Percentiles rank a stretch among this genome's conserved stretches.
Evolutionary conservation across 495 filamentous ascomycete species (phyloP).

Genomic region (Penicillium steckii): DNA sequence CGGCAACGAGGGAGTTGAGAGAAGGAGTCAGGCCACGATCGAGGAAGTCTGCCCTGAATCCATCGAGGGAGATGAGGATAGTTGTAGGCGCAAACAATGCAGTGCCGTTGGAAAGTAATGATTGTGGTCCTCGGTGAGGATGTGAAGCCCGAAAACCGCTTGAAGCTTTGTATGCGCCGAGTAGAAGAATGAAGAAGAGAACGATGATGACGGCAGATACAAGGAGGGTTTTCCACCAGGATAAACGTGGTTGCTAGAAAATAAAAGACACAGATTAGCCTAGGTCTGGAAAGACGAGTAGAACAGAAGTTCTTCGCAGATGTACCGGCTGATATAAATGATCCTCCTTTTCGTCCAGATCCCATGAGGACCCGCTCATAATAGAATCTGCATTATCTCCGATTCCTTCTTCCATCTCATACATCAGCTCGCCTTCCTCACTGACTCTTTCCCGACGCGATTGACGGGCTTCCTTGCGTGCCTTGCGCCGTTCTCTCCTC

Average conservation of each 20-base stretch:
- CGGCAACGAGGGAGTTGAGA: constrained; percentile 72
- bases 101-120: constrained; percentile 60
- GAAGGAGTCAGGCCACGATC: constrained; percentile 78
- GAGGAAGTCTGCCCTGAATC: constrained; percentile 96
- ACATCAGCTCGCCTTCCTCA: constrained; percentile 77
- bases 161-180: constrained; percentile 56
- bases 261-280: constrained; percentile 10
- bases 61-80: constrained; percentile 90
- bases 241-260: constrained; percentile 18
- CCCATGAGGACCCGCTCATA: constrained; percentile 41
- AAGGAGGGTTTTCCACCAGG: constrained; percentile 33
- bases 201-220: constrained; percentile 39
- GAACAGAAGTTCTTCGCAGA: neutral
- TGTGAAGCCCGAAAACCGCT: constrained; percentile 29
- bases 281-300: neutral
- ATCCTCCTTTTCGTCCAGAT: constrained; percentile 38
- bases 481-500: constrained; percentile 50
- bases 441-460: constrained; percentile 45
- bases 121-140: constrained; percentile 4
- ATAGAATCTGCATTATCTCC: constrained; percentile 59
- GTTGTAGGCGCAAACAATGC: constrained; percentile 87
- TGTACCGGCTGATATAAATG: constrained; percentile 33
- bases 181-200: constrained; percentile 52
- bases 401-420: constrained; percentile 83
- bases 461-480: constrained; percentile 42